Evolutionary conservation across 768 basidiomycete species (phyloP), one percentile per base, ranked within the genome.

Genomic region (Pleurotus giganteus): DNA sequence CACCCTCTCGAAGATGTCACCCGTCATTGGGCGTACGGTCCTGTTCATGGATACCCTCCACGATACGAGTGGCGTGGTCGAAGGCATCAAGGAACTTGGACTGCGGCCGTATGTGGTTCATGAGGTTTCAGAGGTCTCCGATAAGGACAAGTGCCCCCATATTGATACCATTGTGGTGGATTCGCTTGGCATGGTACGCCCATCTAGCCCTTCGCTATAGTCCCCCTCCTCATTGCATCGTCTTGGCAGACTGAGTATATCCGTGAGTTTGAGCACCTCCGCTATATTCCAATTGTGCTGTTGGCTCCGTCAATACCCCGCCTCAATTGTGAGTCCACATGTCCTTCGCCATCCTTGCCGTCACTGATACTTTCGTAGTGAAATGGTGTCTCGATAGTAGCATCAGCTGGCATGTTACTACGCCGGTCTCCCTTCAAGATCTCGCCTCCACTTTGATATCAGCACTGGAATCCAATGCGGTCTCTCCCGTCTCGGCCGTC

Each of bases 361-460:
- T 28, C 29, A 31, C 36, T n/a, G 2, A 32, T 13, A n/a, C 7
- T 17, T 45, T 58, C 46, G 4, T 69, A 85, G 92, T 96, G 65
- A 95, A 96, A 80, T 94, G 92, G 87, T 96, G 94, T 68, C 74
- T 96, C 47, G 94, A 96, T 71, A 94, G 95, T 71, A 94, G 93
- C 58, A 95, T 99, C 65, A 90, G 88, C 57, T 90, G 94, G n/a
- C 93, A 96, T 64, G 85, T 95, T 60, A 97, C 93, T 1, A 91
- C 91, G 1, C 95, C 96, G 5, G 85, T 92, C 31, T 83, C 84
- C 8, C 80, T 88, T 1, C 89, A 93, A 67, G 95, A 97, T 62
- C 84, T 99, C 13, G 85, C 91, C 0, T 86, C 92, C 29, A 95
- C 94, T 5, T 80, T 99, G 29, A 86, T 97, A 46, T 89, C 93